Evolutionary conservation across 768 basidiomycete genomes (phyloP).

Genomic region (Hygrocybe punicea): DNA sequence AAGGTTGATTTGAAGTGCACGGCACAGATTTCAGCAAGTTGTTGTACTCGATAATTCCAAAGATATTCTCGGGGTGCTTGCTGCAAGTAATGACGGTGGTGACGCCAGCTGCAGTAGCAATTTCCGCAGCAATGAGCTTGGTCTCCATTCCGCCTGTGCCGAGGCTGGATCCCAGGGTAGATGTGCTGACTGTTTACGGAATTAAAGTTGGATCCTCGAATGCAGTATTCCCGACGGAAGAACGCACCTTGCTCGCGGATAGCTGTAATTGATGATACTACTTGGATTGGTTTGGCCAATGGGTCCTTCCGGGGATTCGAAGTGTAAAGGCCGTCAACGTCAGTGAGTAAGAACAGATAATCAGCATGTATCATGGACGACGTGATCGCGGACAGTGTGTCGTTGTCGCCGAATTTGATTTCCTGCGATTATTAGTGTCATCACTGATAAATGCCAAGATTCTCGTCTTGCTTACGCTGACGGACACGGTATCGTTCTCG

Average conservation of each 20-base stretch:
- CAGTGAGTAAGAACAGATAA: constrained; percentile 93
- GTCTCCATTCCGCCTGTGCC: constrained; percentile 99
- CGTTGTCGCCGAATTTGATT: constrained; percentile 99
- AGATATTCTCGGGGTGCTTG: constrained; percentile 68
- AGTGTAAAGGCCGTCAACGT: constrained; percentile 94
- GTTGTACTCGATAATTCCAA: constrained; percentile 80
- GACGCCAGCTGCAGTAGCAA: constrained; percentile 92
- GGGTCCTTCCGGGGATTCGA: constrained; percentile 93
- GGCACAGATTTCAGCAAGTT: constrained; percentile 39
- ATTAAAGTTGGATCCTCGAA: constrained; percentile 1
- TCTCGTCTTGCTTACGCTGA: constrained; percentile 64
- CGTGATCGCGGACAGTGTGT: constrained; percentile 95
- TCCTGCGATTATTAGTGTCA: constrained; percentile 50
- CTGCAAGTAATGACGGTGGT: constrained; percentile 88
- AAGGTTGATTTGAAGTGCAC: constrained; percentile 34
- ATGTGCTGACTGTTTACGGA: constrained; percentile 72
- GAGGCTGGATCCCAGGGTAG: constrained; percentile 85
- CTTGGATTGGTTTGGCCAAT: constrained; percentile 70
- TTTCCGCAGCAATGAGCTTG: constrained; percentile 96
- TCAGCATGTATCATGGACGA: constrained; percentile 98
- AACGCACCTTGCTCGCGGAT: constrained; percentile 75
- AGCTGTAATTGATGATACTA: constrained; percentile 76
- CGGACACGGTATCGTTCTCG: constrained; percentile 97
- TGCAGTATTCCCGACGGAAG: background rate
- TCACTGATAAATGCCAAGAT: background rate